Conservation (phyloP, 2,329 filamentous ascomycete species). For the Ophiocordyceps polyrhachis-furcata region DNA sequence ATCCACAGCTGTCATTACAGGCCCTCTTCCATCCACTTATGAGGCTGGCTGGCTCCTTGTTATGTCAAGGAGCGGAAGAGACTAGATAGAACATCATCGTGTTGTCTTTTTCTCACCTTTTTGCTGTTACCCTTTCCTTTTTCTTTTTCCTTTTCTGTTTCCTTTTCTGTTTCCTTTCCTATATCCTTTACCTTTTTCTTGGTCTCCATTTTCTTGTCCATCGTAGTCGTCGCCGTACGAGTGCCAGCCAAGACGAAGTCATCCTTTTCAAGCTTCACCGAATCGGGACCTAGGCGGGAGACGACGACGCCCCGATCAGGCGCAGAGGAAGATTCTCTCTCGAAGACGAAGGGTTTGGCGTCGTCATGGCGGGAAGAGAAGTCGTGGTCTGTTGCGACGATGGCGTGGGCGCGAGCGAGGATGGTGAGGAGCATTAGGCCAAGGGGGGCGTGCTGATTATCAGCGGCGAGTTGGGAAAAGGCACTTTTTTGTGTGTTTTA, state of each 20-base stretch:
- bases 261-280: no score
- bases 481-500: no score
- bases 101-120: constrained; percentile 33
- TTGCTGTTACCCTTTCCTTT: constrained; percentile 21
- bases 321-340: neutral
- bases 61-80: constrained; percentile 42
- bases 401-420: constrained; percentile 37
- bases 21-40: neutral
- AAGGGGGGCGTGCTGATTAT: constrained; percentile 53
- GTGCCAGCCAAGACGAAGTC: no score
- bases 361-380: no score
- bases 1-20: no score
- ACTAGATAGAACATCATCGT: constrained; percentile 51
- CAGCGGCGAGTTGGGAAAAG: constrained; percentile 52
- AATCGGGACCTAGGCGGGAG: constrained; percentile 5
- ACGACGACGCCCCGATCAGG: constrained; percentile 12
- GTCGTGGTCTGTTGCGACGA: constrained; percentile 13
- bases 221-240: neutral
- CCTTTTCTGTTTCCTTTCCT: constrained; percentile 16
- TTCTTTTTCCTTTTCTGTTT: constrained; percentile 6
- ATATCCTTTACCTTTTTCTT: constrained; percentile 14
- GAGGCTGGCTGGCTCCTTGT: neutral
- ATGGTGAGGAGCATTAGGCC: constrained; percentile 49
- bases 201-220: neutral
- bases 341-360: constrained; percentile 1